phyloP scores from a whole-genome alignment of 305 asterid genomes.

The Fraxinus floribunda region DNA sequence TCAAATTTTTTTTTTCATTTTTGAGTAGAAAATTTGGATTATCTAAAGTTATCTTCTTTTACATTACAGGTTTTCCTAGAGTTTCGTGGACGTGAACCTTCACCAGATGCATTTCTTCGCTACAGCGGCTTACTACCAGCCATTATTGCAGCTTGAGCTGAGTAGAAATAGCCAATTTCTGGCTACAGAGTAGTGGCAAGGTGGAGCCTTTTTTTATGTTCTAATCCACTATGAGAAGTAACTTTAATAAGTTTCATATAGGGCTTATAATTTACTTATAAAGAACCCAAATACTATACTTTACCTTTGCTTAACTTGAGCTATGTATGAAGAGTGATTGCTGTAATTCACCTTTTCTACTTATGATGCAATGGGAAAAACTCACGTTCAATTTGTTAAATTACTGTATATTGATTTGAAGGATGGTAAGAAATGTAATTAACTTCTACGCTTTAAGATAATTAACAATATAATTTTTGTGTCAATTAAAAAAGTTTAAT shows the following conservation, averaged over 20 bases:
- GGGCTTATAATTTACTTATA: not conserved
- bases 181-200: not conserved
- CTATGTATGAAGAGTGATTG: not conserved
- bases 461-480: not conserved
- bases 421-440: not conserved
- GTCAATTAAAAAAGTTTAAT: not conserved
- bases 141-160: slow-evolving; percentile 11
- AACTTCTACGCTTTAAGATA: not conserved
- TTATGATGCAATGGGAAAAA: not conserved
- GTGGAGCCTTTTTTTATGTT: not conserved
- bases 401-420: not conserved
- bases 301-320: not conserved
- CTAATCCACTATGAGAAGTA: not conserved
- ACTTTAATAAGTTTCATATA: not conserved
- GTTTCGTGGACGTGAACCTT: slow-evolving; percentile 50
- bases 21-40: not conserved
- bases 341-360: not conserved
- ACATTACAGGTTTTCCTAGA: slow-evolving; percentile 35
- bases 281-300: not conserved
- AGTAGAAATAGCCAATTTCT: not conserved
- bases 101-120: slow-evolving; percentile 47
- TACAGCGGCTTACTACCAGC: slow-evolving; percentile 40
- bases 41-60: not conserved
- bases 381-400: not conserved
- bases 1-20: not conserved